Percentiles rank a stretch among this genome's conserved stretches.
Evolutionary conservation across 257 asterid species (phyloP).

Genomic region (Lithospermum erythrorhizon): DNA sequence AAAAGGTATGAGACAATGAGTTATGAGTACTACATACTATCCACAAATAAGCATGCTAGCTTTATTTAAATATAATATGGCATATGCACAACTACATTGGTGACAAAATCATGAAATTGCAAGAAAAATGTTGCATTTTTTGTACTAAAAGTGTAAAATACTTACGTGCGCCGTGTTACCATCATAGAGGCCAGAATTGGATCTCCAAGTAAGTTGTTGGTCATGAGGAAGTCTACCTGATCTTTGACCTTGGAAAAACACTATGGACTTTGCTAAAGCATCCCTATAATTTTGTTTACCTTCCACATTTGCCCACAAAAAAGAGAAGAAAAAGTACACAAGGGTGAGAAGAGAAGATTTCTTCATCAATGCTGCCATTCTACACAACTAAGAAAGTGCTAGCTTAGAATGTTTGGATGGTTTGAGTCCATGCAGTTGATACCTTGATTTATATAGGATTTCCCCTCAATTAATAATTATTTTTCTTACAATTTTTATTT

Average conservation of each 20-base stretch:
- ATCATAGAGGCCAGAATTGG: constrained; percentile 43
- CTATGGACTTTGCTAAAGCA: constrained; percentile 45
- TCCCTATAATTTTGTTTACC: constrained; percentile 35
- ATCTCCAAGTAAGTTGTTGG: constrained; percentile 55
- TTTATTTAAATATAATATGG: too few species aligned
- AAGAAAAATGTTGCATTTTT: too few species aligned
- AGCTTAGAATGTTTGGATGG: neutral
- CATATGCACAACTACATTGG: too few species aligned
- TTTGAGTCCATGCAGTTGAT: neutral
- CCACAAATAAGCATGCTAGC: neutral
- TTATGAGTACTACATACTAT: too few species aligned
- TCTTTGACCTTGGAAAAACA: constrained; percentile 67
- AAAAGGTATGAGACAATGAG: too few species aligned
- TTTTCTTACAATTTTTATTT: neutral
- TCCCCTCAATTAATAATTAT: neutral
- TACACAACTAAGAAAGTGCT: too few species aligned
- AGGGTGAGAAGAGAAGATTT: constrained; percentile 8
- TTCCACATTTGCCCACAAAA: constrained; percentile 18
- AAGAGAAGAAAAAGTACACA: constrained; percentile 10
- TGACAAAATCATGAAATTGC: neutral
- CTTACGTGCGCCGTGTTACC: constrained; percentile 11
- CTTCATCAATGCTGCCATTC: constrained; percentile 24
- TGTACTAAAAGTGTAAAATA: neutral
- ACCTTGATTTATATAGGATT: neutral
- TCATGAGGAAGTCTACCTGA: constrained; percentile 44